phyloP scores from a whole-genome alignment of 345 rosid species.

The Eucalyptus regnans region DNA sequence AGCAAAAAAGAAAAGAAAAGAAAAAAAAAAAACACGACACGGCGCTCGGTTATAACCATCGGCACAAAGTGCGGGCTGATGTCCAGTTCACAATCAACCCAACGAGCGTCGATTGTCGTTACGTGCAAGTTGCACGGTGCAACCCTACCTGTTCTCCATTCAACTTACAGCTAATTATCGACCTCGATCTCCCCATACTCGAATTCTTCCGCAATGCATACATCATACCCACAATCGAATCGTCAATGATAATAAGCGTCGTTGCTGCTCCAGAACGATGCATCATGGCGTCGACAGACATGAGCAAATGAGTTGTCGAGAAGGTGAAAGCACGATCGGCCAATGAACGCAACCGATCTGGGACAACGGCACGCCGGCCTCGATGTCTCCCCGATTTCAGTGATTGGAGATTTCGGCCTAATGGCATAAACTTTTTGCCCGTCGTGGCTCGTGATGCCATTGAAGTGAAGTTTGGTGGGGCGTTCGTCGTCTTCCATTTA shows the following conservation, averaged over 20 bases:
- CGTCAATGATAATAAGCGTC: not conserved
- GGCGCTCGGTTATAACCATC: not conserved
- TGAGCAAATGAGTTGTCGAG: not conserved
- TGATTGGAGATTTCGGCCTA: not conserved
- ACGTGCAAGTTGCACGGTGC: not conserved
- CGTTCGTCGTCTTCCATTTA: not conserved
- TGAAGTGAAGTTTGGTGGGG: not conserved
- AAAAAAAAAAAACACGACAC: not conserved
- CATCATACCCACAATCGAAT: not conserved
- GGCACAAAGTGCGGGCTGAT: not conserved
- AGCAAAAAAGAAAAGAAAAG: not conserved
- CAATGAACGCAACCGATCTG: not conserved
- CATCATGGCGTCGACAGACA: not conserved
- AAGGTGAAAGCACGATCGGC: not conserved
- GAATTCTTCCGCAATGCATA: not conserved
- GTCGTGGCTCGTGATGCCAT: not conserved
- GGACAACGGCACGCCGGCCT: not conserved
- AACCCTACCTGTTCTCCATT: not conserved
- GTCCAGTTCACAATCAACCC: not conserved
- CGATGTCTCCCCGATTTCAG: not conserved
- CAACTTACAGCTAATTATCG: not conserved
- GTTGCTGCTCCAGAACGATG: not conserved
- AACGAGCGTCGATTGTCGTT: not conserved
- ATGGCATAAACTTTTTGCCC: not conserved
- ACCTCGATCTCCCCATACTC: not conserved